Percentiles rank a stretch among this genome's conserved stretches.
These are phyloP conservation scores for Paramecium sexaurelia DNA, from an alignment of 73 alveolate species.

Conservation along the genomic window DNA sequence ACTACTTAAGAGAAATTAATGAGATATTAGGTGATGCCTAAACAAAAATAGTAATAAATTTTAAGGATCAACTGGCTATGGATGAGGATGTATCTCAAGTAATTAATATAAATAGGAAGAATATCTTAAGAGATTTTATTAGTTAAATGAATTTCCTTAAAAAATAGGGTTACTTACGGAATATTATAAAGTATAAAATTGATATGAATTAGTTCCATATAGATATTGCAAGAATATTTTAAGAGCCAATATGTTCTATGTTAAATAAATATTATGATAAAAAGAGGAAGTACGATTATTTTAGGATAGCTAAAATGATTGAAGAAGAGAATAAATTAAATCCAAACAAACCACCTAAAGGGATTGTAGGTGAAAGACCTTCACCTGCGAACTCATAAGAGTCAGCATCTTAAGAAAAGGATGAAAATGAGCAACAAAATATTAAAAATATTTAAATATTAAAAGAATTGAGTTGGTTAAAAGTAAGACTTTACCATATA, in stretches of 20 bases:
- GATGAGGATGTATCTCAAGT: constrained; percentile 28
- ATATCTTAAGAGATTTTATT: constrained; percentile 60
- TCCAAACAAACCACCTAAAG: constrained; percentile 69
- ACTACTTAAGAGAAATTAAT: constrained; percentile 35
- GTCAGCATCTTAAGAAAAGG: background rate
- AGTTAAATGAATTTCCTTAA: constrained; percentile 55
- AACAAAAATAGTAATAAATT: background rate
- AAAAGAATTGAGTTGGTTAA: constrained; percentile 32
- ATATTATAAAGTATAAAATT: constrained; percentile 28
- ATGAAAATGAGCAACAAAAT: background rate
- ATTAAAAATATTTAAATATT: background rate
- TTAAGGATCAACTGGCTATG: background rate
- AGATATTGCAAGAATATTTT: constrained; percentile 61
- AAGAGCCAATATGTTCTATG: constrained; percentile 53
- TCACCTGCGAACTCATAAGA: constrained; percentile 51
- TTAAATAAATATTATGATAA: constrained; percentile 62
- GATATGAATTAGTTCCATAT: constrained; percentile 42
- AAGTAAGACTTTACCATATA: background rate
- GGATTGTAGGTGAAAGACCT: constrained; percentile 69
- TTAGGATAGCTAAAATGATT: constrained; percentile 65
- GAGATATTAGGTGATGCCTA: constrained; percentile 6
- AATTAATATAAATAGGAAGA: constrained; percentile 50
- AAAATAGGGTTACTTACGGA: constrained; percentile 60
- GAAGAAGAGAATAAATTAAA: constrained; percentile 67
- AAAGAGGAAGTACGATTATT: constrained; percentile 62